Base-by-base conservation (phyloP, 1,284 basidiomycete species). In the Grifola frondosa region DNA sequence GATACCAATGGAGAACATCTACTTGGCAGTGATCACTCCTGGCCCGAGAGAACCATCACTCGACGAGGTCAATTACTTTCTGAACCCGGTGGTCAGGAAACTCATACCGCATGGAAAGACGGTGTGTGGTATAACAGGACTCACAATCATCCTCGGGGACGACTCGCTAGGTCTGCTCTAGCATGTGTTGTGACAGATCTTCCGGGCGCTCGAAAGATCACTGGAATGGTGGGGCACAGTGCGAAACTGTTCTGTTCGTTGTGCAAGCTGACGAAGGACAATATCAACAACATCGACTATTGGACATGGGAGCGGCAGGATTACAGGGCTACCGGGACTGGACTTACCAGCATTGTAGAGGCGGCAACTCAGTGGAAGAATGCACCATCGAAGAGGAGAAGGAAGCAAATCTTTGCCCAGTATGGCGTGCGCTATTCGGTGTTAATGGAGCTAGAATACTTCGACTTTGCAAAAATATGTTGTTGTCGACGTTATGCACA, bases 401-500 rank as follows among this genome's bases (percentile, higher is more conserved):
- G 16, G 48, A 60, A 43, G 22, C 8, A 20, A 3, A 35, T 35
- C 5, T 43, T 43, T 35, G 9, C 11, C 3, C 25, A 26, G 16
- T 37, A 43, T 35, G 37, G 41, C 16, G n/a, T n/a, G n/a, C 49
- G 62, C 10, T 67, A 61, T 57, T 38, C 54, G 2, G 52, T 40
- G 7, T 40, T 63, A 4, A 44, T 59, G 19, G 33, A 47, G 12
- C 57, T 68, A 5, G 55, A 60, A 0, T 70, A 69, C 43, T 71
- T 67, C 65, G 52, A 68, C 40, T 62, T 67, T 2, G 41, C 58
- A n/a, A 30, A 25, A 35, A 5, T 66, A 51, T 36, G 52, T 56
- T 0, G 55, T 63, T 3, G 44, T 68, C 13, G 67, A 71, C 31
- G 43, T 59, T 10, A 67, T 71, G 66, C 68, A 70, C 41, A 54